Base-by-base conservation (phyloP, 2,329 filamentous ascomycete species). In the Fusarium keratoplasticum region DNA sequence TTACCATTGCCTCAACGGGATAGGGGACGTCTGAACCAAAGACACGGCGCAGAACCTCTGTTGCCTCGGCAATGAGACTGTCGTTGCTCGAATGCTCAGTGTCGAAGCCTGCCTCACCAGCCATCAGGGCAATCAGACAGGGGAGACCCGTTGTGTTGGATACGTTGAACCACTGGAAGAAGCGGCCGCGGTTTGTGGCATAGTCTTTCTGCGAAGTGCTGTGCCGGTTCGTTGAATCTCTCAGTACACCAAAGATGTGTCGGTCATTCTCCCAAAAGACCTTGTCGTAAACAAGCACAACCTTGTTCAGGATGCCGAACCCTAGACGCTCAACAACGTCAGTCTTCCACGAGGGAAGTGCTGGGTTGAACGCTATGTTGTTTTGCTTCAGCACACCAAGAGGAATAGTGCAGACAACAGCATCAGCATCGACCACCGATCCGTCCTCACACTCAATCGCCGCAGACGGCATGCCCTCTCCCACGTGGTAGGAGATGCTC, bases 161-260 rank as follows among this genome's bases (percentile, higher is more conserved):
- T 64, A 95, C 95, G 78, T 99, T 98, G 90, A 98, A 98, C 90
- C 98, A 98, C 77, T 99, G 90, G 79, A 98, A 99, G 83, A 98
- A 98, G 27, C 95, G 92, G n/a, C 96, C 96, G 62, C 96, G 91
- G 70, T 91, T 92, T 5, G 89, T 86, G 6, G 91, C 87, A 79
- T 98, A 98, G 74, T 98, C 94, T 60, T 89, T 89, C 78, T 97
- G 95, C 52, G 91, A 87, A 64, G 95, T 87, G 79, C 95, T 97
- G 66, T 91, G 88, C 5, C 88, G 86, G 69, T 90, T 89, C 25
- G 88, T 86, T 4, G 95, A 91, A 74, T 94, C 91, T 66, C 95
- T 92, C 47, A 99, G 86, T 44, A 98, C 90, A 13, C 96, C 97
- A 81, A 99, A 98, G 82, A 99, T 98, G 81, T 99, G 95, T 74